Evolutionary conservation across 495 filamentous ascomycete genomes (phyloP), one percentile per base, ranked within the genome.

Genomic region (Collariella sp.): DNA sequence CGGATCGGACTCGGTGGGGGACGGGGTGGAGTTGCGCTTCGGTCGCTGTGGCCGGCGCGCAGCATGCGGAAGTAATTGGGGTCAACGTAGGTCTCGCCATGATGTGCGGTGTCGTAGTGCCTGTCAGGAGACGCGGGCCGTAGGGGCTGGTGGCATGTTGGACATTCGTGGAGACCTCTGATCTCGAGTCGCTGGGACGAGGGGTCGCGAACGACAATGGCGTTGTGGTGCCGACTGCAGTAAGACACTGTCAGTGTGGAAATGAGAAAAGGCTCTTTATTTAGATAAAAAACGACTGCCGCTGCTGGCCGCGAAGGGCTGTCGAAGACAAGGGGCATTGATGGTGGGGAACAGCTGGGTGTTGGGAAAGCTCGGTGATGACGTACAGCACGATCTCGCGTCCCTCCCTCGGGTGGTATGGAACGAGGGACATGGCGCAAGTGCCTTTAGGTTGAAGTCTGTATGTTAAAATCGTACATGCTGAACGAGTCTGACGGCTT

Each of bases 1-100:
- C 73, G 74, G 57, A 76, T 69, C 12, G 77, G 72, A 57, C 76
- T 76, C 16, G 73, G 66, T 5, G 77, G 71, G 7, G 70, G 68
- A 7, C 60, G 59, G 16, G 69, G 53, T 19, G 61, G 54, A 43
- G 51, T 58, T 34, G 41, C 60, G 59, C 35, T 64, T 13, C 40
- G 34, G 52, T 34, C 53, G 46, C 59, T 10, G 23, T 55, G 65
- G 57, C 75, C 72, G 35, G 67, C 79, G 50, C 85, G 83, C 23
- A 98, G 84, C 83, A 96, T 88, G 63, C 86, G 87, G 69, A 97
- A 98, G 70, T 98, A 98, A 24, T 89, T 82, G 13, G 88, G 89
- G 60, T 86, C 85, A 55, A 96, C 82, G 67, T 91, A 96, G 54
- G 83, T 81, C 1, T 83, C 78, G 38, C 82, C 71, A 20, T 71